Base-by-base conservation (phyloP, 2,329 filamentous ascomycete genomes). In the Botrytis pseudocinerea region DNA sequence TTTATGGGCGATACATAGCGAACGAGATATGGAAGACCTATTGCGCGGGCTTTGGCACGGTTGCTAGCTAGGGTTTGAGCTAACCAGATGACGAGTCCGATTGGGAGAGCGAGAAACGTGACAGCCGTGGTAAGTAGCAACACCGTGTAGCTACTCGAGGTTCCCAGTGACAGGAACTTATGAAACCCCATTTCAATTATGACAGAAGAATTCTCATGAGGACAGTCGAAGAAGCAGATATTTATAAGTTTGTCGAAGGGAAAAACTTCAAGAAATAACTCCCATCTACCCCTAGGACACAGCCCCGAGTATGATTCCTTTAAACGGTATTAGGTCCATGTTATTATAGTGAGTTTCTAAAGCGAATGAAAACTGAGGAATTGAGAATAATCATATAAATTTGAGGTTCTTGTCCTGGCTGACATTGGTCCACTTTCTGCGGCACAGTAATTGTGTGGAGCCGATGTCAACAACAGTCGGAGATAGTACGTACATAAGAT, bases 1-100 rank as follows among this genome's bases (percentile, higher is more conserved):
- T 71, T 60, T n/a, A 71, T 60, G 8, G 61, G 61, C 8, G 61
- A 71, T 32, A 46, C 12, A 20, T n/a, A 71, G 10, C 28, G 61
- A 6, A 59, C 16, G 22, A 71, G 22, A 16, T 71, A 66, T 12
- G 61, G 48, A 5, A 66, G 48, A 6, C 61, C 61, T 51, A 8
- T 59, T 25, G 51, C 61, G 12, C 35, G 54, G 14, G 61, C 70
- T 71, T 60, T 66, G 0, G 48, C 20, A 16, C 28, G n/a, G 9
- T 60, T 66, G 10, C 16, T 8, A 2, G 61, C 35, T 6, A 66
- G 22, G 6, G 70, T n/a, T 22, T 66, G 70, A 5, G 70, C 51
- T 8, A 51, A 65, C 62, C 40, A 72, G 20, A 42, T 28, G 2
- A 61, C 0, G 8, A 72, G 18, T 38, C 22, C 44, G 1, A n/a